Conservation (phyloP, 2,329 filamentous ascomycete genomes). For the Gremmenia infestans region DNA sequence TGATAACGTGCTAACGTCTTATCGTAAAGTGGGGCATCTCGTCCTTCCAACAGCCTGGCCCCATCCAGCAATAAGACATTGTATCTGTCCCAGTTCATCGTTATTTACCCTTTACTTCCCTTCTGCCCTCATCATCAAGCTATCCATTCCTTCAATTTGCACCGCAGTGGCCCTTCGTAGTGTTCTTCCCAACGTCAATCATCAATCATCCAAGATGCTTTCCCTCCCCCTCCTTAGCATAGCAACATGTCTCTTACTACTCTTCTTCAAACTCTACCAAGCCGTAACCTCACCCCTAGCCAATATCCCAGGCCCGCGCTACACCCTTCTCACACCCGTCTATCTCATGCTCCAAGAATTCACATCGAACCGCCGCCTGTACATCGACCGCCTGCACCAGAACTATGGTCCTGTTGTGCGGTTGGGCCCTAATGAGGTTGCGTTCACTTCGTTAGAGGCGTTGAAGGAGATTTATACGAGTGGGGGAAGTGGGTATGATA, state of each 20-base stretch:
- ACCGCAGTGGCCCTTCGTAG: too few species aligned
- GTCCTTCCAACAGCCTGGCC: background rate
- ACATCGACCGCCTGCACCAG: constrained; percentile 51
- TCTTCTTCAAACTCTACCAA: background rate
- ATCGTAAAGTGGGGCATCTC: background rate
- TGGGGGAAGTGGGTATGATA: constrained; percentile 58
- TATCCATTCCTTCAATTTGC: too few species aligned
- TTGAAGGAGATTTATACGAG: constrained; percentile 60
- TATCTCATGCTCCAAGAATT: constrained; percentile 43
- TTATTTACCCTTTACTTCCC: too few species aligned
- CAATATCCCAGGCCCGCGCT: constrained; percentile 23
- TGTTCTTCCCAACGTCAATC: background rate
- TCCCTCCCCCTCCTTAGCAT: background rate
- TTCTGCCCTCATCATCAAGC: too few species aligned
- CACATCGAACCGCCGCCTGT: constrained; percentile 45
- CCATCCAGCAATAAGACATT: too few species aligned
- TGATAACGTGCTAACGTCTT: background rate
- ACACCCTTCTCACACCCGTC: constrained; percentile 18
- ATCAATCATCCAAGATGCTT: background rate
- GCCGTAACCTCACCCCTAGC: constrained; percentile 10
- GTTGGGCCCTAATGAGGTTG: constrained; percentile 53
- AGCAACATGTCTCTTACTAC: background rate
- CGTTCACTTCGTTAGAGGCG: constrained; percentile 50
- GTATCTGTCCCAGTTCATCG: too few species aligned
- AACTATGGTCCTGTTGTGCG: constrained; percentile 54